phyloP scores from a whole-genome alignment of 1,284 basidiomycete species.

The Trichosporon faecale region DNA sequence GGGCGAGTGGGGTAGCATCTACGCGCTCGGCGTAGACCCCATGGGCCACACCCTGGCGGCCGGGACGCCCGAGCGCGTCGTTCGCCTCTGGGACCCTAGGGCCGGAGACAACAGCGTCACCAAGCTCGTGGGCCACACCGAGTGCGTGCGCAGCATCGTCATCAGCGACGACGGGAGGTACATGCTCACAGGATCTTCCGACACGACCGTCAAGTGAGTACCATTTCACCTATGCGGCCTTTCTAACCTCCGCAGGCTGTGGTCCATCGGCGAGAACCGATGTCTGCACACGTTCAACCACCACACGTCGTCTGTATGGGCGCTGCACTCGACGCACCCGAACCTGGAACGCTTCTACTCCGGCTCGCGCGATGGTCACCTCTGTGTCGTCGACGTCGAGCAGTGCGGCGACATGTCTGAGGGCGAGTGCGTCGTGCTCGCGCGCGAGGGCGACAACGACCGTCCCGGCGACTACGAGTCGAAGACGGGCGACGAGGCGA shows the following conservation, averaged over 20 bases:
- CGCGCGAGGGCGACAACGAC: constrained; percentile 58
- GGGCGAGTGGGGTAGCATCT: constrained; percentile 67
- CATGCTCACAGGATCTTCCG: constrained; percentile 84
- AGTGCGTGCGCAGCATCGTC: constrained; percentile 87
- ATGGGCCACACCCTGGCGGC: constrained; percentile 77
- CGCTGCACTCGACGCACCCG: constrained; percentile 80
- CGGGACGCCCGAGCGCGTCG: constrained; percentile 84
- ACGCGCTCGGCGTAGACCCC: constrained; percentile 73
- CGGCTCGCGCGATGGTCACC: constrained; percentile 83
- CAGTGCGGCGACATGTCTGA: constrained; percentile 74
- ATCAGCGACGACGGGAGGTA: constrained; percentile 85
- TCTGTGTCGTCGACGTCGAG: constrained; percentile 87
- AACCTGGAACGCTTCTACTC: constrained; percentile 92
- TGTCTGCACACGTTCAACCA: constrained; percentile 95
- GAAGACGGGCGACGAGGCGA: constrained; percentile 62
- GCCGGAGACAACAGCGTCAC: constrained; percentile 60
- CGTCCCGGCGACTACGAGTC: constrained; percentile 36
- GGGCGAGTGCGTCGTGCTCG: constrained; percentile 82
- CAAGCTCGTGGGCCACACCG: constrained; percentile 87
- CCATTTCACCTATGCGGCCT: not conserved
- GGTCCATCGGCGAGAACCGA: constrained; percentile 84
- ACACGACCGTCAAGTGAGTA: constrained; percentile 60
- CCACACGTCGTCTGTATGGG: constrained; percentile 94
- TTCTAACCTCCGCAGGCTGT: constrained; percentile 64
- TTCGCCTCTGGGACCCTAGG: constrained; percentile 91